Evolutionary conservation across 2,329 filamentous ascomycete genomes (phyloP).

Genomic region (Chrysoporthe austroafricana): DNA sequence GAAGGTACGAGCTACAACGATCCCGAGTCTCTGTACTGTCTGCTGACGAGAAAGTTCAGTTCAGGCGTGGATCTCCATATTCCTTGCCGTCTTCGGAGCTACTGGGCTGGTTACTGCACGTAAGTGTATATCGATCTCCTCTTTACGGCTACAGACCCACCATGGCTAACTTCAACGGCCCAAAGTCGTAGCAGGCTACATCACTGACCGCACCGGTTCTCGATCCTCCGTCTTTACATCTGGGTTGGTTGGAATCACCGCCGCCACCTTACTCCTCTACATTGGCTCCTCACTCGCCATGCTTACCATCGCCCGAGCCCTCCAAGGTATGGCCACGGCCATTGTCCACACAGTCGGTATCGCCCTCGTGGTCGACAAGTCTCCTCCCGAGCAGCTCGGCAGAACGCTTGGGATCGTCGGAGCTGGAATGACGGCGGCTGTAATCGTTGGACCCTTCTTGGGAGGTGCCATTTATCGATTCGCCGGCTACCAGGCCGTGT

Average conservation of each 20-base stretch:
- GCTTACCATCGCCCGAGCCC: conserved; percentile 19
- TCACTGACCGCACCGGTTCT: conserved; percentile 23
- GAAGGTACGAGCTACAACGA: conserved; percentile 3
- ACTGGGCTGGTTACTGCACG: conserved; percentile 15
- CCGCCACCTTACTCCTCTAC: conserved; percentile 21
- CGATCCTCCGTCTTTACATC: conserved; percentile 18
- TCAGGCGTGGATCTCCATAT: conserved; percentile 19
- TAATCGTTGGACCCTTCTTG: conserved; percentile 20
- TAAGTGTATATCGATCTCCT: neutral
- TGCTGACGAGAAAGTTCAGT: conserved; percentile 13
- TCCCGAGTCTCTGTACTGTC: neutral
- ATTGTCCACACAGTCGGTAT: conserved; percentile 24
- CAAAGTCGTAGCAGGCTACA: conserved; percentile 23
- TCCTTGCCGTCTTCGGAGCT: conserved; percentile 20
- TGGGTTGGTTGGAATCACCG: conserved; percentile 20
- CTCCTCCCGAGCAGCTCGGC: conserved; percentile 19
- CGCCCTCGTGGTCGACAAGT: conserved; percentile 26
- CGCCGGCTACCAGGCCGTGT: conserved; percentile 23
- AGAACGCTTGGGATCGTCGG: conserved; percentile 23
- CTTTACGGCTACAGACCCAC: neutral
- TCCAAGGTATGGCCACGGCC: conserved; percentile 21
- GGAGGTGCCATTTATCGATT: conserved; percentile 23
- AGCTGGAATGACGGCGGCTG: conserved; percentile 20
- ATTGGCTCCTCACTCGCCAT: conserved; percentile 20
- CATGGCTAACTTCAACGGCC: neutral